Conservation (phyloP, 2,329 filamentous ascomycete species). For the Fusarium oligoseptatum region DNA sequence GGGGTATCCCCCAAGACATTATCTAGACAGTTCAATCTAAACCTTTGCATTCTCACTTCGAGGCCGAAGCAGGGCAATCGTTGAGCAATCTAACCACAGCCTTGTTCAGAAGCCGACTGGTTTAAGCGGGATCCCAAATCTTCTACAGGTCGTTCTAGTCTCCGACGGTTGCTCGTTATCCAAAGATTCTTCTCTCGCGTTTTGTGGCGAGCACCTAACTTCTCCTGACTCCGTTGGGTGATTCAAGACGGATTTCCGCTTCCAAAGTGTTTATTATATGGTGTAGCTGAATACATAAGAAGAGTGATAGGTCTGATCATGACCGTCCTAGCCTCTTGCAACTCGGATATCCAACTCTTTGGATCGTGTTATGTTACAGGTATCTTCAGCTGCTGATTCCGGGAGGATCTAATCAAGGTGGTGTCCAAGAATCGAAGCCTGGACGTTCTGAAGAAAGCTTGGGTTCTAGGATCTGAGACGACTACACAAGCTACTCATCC, state of each 20-base stretch:
- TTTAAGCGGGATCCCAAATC: conserved; percentile 43
- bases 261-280: conserved; percentile 10
- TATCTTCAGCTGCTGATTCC: conserved; percentile 48
- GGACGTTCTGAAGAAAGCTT: conserved; percentile 33
- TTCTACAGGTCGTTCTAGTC: conserved; percentile 44
- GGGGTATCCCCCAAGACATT: background rate
- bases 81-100: background rate
- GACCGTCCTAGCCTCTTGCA: background rate
- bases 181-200: conserved; percentile 52
- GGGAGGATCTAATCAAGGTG: conserved; percentile 49
- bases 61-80: background rate
- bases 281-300: background rate
- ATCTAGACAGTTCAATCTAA: background rate
- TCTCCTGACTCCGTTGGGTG: conserved; percentile 50
- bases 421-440: conserved; percentile 35
- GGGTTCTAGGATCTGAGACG: conserved; percentile 16
- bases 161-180: conserved; percentile 19
- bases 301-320: conserved; percentile 38
- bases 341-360: too few species aligned
- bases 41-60: background rate
- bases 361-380: too few species aligned
- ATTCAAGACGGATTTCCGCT: conserved; percentile 50
- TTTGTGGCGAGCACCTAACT: conserved; percentile 55
- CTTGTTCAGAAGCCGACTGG: conserved; percentile 17
- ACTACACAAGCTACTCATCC: conserved; percentile 49